Percentiles rank a stretch among this genome's conserved stretches.
Conservation (phyloP, 2,329 filamentous ascomycete species). For the Aspergillus ochraceus region DNA sequence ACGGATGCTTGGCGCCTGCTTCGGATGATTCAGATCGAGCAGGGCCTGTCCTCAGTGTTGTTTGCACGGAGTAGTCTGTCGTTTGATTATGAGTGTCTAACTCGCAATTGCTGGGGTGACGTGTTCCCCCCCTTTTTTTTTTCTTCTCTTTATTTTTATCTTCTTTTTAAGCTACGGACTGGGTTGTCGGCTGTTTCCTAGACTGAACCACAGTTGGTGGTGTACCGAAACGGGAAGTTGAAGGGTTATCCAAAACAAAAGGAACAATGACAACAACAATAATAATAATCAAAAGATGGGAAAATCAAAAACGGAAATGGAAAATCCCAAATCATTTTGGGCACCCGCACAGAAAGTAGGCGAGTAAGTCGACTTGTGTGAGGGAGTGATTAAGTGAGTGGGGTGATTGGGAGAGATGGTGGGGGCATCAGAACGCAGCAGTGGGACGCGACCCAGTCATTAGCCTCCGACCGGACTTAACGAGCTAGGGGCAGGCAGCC, state of each 20-base stretch:
- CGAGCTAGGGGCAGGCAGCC: neutral
- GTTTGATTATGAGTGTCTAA: neutral
- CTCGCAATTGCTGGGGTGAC: conserved; percentile 14
- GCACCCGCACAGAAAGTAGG: conserved; percentile 14
- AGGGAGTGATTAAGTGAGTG: neutral
- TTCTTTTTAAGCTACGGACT: neutral
- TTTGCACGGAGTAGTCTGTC: neutral
- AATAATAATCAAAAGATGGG: neutral
- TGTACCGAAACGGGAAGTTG: neutral
- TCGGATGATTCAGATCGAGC: conserved; percentile 21
- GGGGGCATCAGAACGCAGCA: neutral
- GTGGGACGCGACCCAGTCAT: neutral
- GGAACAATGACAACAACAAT: neutral
- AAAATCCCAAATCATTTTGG: conserved; percentile 11
- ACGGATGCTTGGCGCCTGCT: neutral
- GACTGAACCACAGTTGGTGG: neutral
- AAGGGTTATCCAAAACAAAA: neutral
- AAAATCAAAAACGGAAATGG: neutral
- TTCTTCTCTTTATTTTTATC: neutral
- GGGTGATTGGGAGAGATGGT: neutral
- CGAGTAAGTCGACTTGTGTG: conserved; percentile 1
- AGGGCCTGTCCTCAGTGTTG: neutral
- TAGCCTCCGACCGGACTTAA: neutral
- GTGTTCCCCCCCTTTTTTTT: conserved; percentile 6
- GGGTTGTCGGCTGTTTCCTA: neutral